Evolutionary conservation across 2,329 filamentous ascomycete genomes (phyloP).

Genomic region (Pseudonectria buxi): DNA sequence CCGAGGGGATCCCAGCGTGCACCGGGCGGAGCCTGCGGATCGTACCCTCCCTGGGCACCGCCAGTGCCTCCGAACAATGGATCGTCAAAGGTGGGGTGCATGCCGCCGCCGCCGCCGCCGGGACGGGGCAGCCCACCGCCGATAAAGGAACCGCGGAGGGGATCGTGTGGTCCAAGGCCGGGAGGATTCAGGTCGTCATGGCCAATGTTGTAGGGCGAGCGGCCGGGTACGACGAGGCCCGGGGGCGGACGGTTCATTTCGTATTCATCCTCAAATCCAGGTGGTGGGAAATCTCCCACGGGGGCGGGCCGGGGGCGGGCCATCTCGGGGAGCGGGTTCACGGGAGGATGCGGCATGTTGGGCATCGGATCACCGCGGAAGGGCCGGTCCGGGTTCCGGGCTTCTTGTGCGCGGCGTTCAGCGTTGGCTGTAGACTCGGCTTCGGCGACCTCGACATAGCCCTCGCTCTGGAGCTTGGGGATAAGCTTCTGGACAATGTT

Average conservation of each 20-base stretch:
- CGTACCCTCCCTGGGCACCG: constrained; percentile 30
- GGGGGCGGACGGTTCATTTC: constrained; percentile 62
- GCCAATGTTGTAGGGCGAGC: constrained; percentile 64
- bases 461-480: constrained; percentile 69
- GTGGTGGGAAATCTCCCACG: constrained; percentile 69
- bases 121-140: constrained; percentile 52
- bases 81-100: constrained; percentile 95
- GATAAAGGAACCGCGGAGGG: constrained; percentile 61
- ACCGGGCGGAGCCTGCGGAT: constrained; percentile 75
- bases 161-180: constrained; percentile 78
- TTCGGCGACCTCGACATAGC: constrained; percentile 59
- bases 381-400: constrained; percentile 25
- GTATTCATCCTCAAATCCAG: constrained; percentile 88
- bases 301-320: constrained; percentile 55
- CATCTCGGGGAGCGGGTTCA: constrained; percentile 57
- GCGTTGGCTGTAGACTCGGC: constrained; percentile 37
- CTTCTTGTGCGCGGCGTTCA: constrained; percentile 34
- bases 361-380: constrained; percentile 45
- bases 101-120: constrained; percentile 65
- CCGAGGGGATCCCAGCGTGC: constrained; percentile 87
- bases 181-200: constrained; percentile 83
- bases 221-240: constrained; percentile 31
- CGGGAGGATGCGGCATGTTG: constrained; percentile 58
- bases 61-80: constrained; percentile 60
- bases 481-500: constrained; percentile 80